A percentile compares a stretch with the other conserved stretches of the same genome.
Conservation (phyloP, 306 rosid species). For the Inga oerstediana region DNA sequence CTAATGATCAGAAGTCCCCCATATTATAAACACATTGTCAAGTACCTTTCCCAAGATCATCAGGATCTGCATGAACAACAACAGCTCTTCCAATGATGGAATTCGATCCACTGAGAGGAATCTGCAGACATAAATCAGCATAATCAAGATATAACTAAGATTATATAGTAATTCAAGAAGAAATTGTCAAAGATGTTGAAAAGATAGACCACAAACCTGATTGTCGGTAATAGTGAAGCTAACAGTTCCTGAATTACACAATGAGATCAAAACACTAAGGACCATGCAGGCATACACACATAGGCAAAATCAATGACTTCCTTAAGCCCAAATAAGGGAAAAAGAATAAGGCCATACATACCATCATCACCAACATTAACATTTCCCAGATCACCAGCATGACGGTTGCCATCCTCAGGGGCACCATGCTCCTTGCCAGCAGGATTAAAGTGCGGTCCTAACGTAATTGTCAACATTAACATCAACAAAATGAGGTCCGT, state of each 20-base stretch:
- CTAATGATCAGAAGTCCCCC: neutral
- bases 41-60: conserved; percentile 96
- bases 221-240: conserved; percentile 67
- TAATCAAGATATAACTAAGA: neutral
- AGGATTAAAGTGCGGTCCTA: conserved; percentile 95
- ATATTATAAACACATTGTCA: neutral
- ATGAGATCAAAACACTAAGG: conserved; percentile 31
- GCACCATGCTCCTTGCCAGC: conserved; percentile 79
- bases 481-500: neutral
- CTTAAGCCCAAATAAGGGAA: neutral
- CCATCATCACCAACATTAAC: conserved; percentile 82
- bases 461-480: neutral
- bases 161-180: conserved; percentile 4
- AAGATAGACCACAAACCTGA: conserved; percentile 54
- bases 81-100: conserved; percentile 93
- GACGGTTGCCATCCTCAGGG: conserved; percentile 80
- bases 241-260: conserved; percentile 65
- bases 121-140: conserved; percentile 50
- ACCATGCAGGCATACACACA: conserved; percentile 15
- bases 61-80: conserved; percentile 92
- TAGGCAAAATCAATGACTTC: neutral
- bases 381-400: conserved; percentile 98
- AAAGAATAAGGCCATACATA: conserved; percentile 45
- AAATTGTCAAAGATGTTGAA: neutral
- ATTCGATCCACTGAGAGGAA: conserved; percentile 85